Evolutionary conservation across 805 yeast species (phyloP).

Genomic region (Brettanomyces naardenensis): DNA sequence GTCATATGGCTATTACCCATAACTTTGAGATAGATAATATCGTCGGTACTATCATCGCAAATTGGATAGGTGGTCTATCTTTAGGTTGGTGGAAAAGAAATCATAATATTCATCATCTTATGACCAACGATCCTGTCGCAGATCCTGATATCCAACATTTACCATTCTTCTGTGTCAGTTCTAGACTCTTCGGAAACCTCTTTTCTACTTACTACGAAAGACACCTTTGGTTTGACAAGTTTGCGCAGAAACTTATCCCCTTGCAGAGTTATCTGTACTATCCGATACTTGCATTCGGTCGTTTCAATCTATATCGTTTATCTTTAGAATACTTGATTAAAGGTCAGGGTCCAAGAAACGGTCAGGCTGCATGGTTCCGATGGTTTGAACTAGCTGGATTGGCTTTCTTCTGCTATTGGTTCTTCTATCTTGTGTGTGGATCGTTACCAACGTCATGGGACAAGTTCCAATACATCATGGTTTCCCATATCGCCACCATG

Average conservation of each 20-base stretch:
- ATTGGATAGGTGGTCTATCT: constrained; percentile 81
- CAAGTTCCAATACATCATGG: constrained; percentile 53
- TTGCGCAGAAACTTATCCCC: constrained; percentile 52
- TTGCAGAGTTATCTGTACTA: constrained; percentile 67
- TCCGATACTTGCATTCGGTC: constrained; percentile 72
- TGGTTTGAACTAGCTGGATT: constrained; percentile 71
- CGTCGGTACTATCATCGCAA: constrained; percentile 66
- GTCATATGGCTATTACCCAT: constrained; percentile 79
- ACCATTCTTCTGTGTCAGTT: constrained; percentile 84
- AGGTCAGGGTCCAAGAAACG: constrained; percentile 76
- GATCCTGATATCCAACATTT: constrained; percentile 93
- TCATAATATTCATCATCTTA: constrained; percentile 87
- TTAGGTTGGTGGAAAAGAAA: constrained; percentile 94
- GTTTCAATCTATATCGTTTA: constrained; percentile 76
- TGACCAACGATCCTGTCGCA: constrained; percentile 89
- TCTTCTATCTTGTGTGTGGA: constrained; percentile 56
- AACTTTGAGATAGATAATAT: constrained; percentile 68
- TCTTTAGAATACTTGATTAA: constrained; percentile 69
- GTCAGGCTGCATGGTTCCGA: constrained; percentile 82
- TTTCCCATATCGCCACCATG: constrained; percentile 78
- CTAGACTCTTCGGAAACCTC: constrained; percentile 57
- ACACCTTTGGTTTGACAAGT: constrained; percentile 55
- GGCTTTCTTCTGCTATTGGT: constrained; percentile 71
- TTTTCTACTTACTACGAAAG: constrained; percentile 77
- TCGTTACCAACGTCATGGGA: constrained; percentile 44